Conservation (phyloP, 768 basidiomycete genomes). For the Rhodotorula graminis region DNA sequence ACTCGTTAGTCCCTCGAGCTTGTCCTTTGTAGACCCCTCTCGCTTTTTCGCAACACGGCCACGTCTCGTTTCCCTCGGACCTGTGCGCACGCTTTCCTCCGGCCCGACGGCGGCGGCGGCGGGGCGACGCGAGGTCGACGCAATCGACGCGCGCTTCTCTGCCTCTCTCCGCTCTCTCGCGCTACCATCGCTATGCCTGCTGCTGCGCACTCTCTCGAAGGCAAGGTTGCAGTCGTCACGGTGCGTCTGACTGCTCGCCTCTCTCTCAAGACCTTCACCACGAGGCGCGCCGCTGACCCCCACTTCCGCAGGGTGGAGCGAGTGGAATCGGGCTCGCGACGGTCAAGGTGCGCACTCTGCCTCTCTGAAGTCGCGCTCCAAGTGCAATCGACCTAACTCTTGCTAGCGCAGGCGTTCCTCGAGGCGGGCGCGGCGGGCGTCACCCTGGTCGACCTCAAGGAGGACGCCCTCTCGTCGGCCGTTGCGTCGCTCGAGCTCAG, state of each 20-base stretch:
- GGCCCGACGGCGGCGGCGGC: not conserved
- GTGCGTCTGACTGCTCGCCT: not conserved
- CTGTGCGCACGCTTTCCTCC: not conserved
- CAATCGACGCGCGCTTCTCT: not conserved
- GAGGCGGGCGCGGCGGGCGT: not conserved
- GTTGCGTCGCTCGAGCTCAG: not conserved
- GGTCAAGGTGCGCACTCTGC: not conserved
- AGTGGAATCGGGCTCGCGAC: slow-evolving; percentile 11
- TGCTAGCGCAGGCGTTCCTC: slow-evolving; percentile 3
- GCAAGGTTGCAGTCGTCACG: slow-evolving; percentile 11
- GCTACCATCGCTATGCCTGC: not conserved
- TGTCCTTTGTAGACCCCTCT: not conserved
- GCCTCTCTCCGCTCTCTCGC: not conserved
- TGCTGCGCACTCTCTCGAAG: not conserved
- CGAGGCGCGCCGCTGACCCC: not conserved
- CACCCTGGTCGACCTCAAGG: slow-evolving; percentile 4
- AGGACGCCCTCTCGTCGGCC: not conserved
- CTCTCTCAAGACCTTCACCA: not conserved
- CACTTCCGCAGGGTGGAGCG: slow-evolving; percentile 6
- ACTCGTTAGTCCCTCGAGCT: not conserved
- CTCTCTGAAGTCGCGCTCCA: not conserved
- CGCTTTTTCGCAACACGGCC: not conserved
- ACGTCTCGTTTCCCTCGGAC: not conserved
- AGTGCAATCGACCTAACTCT: not conserved
- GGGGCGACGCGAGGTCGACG: no score